Evolutionary conservation across 139 green algal species (phyloP), one percentile per base, ranked within the genome.

Genomic region (Coelastrella sp.): DNA sequence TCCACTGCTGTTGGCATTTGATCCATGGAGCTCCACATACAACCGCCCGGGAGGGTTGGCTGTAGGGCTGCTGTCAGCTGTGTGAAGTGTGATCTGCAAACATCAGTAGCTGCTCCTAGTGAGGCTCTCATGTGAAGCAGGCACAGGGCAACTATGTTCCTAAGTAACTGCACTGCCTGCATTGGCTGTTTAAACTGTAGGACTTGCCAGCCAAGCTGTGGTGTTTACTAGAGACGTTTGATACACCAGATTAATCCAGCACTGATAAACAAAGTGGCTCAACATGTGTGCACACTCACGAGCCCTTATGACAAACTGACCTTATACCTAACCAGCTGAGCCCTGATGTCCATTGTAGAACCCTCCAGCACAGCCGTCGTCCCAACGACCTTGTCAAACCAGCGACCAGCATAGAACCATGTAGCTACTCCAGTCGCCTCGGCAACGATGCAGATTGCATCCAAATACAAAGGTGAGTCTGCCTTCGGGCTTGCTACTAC

Each of bases 331-430:
- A 80, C 66, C 17, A 88, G 47, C 68, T 88, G 68, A 19, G 19
- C 54, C 66, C 68, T 66, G 16, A 71, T 23, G 20, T 80, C 83
- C 32, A 7, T n/a, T 6, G 23, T 19, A 7, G 14, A 65, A 16
- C 54, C 83, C 5, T 80, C 54, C 17, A 88, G 17, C 66, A 71
- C 66, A 23, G 83, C 54, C 11, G 60, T 58, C 4, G 57, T 47
- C 54, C 83, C 83, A 32, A 32, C 54, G 57, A 47, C 19, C 8
- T 6, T 5, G 4, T 59, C 57, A 7, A 88, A 20, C 83, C 66
- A 80, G 3, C 83, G 56, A 54, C 83, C 83, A 23, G 83, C 83
- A 68, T 68, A 80, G 19, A 88, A 88, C 83, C 83, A 88, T 5
- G 54, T 88, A 5, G 54, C 80, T 4, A 22, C 54, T 3, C 83